Evolutionary conservation across 1,284 basidiomycete species (phyloP).

Genomic region (Apiotrichum gracile): DNA sequence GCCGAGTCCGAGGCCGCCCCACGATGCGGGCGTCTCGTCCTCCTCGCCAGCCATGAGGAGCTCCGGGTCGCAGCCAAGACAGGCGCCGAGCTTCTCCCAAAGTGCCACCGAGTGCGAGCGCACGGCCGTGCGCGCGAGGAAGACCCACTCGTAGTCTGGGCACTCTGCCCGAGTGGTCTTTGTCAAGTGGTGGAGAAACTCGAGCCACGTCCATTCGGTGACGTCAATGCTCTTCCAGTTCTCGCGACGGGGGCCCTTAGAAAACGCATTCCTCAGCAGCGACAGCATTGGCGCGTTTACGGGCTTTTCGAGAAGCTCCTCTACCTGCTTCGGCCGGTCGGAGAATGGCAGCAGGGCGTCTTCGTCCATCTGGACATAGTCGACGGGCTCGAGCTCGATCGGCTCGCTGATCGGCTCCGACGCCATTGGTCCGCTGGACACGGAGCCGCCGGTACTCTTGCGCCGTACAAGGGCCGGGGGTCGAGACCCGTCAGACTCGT

Average conservation of each 20-base stretch:
- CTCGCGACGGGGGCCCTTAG: slow-evolving; percentile 22
- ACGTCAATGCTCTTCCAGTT: slow-evolving; percentile 38
- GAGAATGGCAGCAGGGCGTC: slow-evolving; percentile 42
- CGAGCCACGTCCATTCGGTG: slow-evolving; percentile 41
- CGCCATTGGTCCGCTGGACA: not conserved
- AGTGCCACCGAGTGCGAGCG: slow-evolving; percentile 32
- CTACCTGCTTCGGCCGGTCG: slow-evolving; percentile 38
- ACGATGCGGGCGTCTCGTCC: slow-evolving; percentile 33
- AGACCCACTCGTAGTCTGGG: slow-evolving; percentile 43
- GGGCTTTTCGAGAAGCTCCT: slow-evolving; percentile 31
- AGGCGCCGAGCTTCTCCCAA: slow-evolving; percentile 44
- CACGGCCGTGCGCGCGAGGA: slow-evolving; percentile 35
- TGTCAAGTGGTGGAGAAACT: slow-evolving; percentile 39
- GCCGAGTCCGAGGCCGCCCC: slow-evolving; percentile 38
- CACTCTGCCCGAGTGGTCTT: slow-evolving; percentile 27
- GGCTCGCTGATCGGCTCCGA: slow-evolving; percentile 11
- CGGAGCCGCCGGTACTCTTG: slow-evolving; percentile 19
- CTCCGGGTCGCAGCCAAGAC: slow-evolving; percentile 44
- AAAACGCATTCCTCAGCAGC: slow-evolving; percentile 38
- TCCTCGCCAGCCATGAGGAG: slow-evolving; percentile 43
- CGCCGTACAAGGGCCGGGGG: slow-evolving; percentile 27
- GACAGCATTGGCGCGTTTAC: slow-evolving; percentile 35
- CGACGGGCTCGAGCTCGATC: slow-evolving; percentile 44
- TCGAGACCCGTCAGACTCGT: too few relatives aligned
- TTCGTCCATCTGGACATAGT: slow-evolving; percentile 44